Percentiles rank a stretch among this genome's conserved stretches.
Conservation (phyloP, 1,284 basidiomycete species). For the Puccinia sorghi region DNA sequence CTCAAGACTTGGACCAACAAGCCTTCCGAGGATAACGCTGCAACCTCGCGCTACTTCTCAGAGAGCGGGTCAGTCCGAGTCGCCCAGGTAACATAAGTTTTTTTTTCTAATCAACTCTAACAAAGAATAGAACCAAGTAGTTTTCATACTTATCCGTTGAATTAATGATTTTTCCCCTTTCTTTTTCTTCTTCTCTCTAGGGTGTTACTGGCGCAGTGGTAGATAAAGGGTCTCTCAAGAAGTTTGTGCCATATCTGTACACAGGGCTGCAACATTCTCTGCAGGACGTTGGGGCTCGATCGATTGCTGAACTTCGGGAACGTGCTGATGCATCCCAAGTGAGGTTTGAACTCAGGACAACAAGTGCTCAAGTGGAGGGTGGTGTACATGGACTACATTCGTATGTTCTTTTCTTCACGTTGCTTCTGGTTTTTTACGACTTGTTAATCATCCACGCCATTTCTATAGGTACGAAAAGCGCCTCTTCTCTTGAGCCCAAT, state of each 20-base stretch:
- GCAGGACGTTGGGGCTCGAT: slow-evolving; percentile 86
- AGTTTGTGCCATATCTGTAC: slow-evolving; percentile 86
- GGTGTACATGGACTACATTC: slow-evolving; percentile 91
- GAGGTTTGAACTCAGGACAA: slow-evolving; percentile 90
- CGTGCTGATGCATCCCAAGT: slow-evolving; percentile 70
- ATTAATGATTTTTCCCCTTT: background rate
- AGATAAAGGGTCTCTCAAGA: slow-evolving; percentile 88
- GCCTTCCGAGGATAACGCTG: slow-evolving; percentile 78
- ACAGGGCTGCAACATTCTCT: slow-evolving; percentile 92
- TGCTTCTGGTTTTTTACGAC: background rate
- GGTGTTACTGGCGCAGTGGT: slow-evolving; percentile 95
- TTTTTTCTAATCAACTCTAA: background rate
- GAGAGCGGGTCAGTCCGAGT: slow-evolving; percentile 94
- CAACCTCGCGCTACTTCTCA: slow-evolving; percentile 95
- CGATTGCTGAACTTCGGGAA: slow-evolving; percentile 66
- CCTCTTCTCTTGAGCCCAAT: slow-evolving; percentile 33
- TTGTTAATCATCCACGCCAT: background rate
- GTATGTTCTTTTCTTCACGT: slow-evolving; percentile 60
- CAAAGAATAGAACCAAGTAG: background rate
- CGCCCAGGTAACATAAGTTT: slow-evolving; percentile 65
- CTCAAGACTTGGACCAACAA: slow-evolving; percentile 55
- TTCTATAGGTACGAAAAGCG: slow-evolving; percentile 45
- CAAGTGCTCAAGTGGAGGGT: slow-evolving; percentile 93
- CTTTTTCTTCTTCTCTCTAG: slow-evolving; percentile 51
- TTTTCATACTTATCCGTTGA: background rate